These are phyloP conservation scores for Dendrobium chrysotoxum DNA, from an alignment of 106 monocot genomes.

Conservation along the genomic window DNA sequence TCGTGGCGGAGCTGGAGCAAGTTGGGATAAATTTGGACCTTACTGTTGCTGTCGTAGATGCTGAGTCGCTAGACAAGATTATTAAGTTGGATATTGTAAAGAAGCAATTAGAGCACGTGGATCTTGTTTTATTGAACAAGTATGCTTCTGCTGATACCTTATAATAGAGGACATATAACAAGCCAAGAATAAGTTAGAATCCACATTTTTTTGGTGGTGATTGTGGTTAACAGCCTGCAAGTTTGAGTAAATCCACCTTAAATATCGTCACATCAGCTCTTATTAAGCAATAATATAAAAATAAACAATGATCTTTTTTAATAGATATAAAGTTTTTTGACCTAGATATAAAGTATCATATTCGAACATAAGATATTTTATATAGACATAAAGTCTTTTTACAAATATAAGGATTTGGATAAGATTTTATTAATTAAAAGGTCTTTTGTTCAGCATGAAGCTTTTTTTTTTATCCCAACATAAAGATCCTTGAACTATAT, in stretches of 20 bases:
- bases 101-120: conserved; percentile 46
- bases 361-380: too few relatives aligned
- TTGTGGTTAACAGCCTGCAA: too few relatives aligned
- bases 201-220: background rate
- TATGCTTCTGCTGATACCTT: conserved; percentile 13
- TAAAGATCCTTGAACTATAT: too few relatives aligned
- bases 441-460: too few relatives aligned
- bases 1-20: conserved; percentile 35
- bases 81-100: conserved; percentile 34
- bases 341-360: too few relatives aligned
- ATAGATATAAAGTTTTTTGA: too few relatives aligned
- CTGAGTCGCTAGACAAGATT: conserved; percentile 40
- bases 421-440: too few relatives aligned
- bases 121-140: conserved; percentile 51
- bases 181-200: background rate
- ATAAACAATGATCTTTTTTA: background rate
- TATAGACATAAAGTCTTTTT: too few relatives aligned
- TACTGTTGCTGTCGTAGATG: conserved; percentile 47
- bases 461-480: too few relatives aligned
- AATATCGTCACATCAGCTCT: background rate
- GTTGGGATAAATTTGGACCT: conserved; percentile 39
- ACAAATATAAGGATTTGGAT: too few relatives aligned
- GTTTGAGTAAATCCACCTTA: background rate
- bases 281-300: background rate
- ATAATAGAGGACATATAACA: background rate